Evolutionary conservation across 1,139 yeast genomes (phyloP).

Genomic region (Candida freyschussii): DNA sequence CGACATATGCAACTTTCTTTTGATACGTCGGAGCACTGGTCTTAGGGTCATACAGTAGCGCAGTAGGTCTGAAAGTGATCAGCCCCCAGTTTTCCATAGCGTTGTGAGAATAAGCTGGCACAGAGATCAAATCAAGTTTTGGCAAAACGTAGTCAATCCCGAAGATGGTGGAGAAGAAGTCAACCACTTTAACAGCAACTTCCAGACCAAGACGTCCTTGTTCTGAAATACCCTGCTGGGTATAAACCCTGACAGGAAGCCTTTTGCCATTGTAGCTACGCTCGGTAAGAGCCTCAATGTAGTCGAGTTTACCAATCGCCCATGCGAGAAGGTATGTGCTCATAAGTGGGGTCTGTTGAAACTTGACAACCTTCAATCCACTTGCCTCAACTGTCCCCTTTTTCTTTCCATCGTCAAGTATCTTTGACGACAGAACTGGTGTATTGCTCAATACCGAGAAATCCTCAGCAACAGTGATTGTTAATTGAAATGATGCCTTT

Average conservation of each 20-base stretch:
- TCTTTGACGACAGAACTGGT: constrained; percentile 47
- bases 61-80: constrained; percentile 78
- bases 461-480: constrained; percentile 49
- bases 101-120: constrained; percentile 78
- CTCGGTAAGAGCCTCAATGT: constrained; percentile 48
- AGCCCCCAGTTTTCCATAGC: constrained; percentile 95
- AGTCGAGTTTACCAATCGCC: constrained; percentile 74
- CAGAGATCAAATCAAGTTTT: constrained; percentile 77
- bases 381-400: constrained; percentile 23
- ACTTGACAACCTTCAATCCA: constrained; percentile 38
- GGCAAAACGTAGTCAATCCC: constrained; percentile 76
- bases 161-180: constrained; percentile 66
- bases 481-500: constrained; percentile 67
- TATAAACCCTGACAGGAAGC: constrained; percentile 75
- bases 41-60: constrained; percentile 61
- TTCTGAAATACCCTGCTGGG: constrained; percentile 67
- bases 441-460: constrained; percentile 73
- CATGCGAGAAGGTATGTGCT: constrained; percentile 79
- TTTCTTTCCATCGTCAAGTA: constrained; percentile 45
- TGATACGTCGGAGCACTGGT: constrained; percentile 64
- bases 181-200: constrained; percentile 70
- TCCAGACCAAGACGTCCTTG: constrained; percentile 67
- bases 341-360: constrained; percentile 69
- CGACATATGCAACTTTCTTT: constrained; percentile 80
- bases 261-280: constrained; percentile 45